A percentile compares a stretch with the other conserved stretches of the same genome.
These are phyloP conservation scores for Colletotrichum horii DNA, from an alignment of 2,329 filamentous ascomycete genomes.

Conservation along the genomic window DNA sequence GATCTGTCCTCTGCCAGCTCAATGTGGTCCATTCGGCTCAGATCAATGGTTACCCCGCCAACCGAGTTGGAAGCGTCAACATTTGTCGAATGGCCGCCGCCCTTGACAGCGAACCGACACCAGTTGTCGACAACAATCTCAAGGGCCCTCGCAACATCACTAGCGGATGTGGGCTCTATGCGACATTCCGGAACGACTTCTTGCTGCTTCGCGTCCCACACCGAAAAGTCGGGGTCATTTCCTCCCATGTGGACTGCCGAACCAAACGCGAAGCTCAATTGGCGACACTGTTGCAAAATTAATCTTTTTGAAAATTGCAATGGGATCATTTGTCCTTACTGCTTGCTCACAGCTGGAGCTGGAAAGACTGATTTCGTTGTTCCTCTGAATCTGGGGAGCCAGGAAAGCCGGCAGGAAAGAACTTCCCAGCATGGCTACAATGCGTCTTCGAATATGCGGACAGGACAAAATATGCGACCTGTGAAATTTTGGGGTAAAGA, in stretches of 20 bases:
- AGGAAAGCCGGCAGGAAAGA: background rate
- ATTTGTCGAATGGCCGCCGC: background rate
- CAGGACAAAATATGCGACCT: background rate
- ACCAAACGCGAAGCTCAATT: background rate
- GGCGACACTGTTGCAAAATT: background rate
- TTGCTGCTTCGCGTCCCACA: background rate
- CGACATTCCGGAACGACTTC: background rate
- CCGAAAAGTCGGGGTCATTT: background rate
- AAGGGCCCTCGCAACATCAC: background rate
- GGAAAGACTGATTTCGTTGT: background rate
- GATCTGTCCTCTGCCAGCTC: background rate
- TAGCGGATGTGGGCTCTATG: background rate
- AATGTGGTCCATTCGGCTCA: background rate
- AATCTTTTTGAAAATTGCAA: fast-evolving
- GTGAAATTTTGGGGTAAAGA: background rate
- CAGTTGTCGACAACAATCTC: background rate
- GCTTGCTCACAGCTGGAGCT: background rate
- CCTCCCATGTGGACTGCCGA: background rate
- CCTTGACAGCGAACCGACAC: background rate
- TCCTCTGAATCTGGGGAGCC: fast-evolving
- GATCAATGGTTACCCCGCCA: background rate
- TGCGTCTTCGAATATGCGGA: too few relatives aligned
- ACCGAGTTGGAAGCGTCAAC: background rate
- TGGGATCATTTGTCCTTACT: background rate
- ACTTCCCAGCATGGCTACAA: background rate